Percentiles rank a stretch among this genome's conserved stretches.
Evolutionary conservation across 768 basidiomycete genomes (phyloP).

Genomic region (Wakefieldia striispora): DNA sequence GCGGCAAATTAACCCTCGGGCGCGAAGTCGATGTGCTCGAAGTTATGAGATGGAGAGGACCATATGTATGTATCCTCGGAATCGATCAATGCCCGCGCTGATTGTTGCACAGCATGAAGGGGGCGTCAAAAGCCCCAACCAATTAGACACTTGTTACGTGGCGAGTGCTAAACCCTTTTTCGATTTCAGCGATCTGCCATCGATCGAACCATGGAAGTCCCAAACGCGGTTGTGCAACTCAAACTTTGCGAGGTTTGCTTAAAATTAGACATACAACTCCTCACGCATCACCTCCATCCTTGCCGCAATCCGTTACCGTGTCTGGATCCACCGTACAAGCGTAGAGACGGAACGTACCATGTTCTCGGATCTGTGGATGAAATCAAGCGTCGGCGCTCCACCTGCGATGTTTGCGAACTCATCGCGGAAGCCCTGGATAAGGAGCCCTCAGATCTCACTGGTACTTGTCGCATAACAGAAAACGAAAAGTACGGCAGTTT

Average conservation of each 20-base stretch:
- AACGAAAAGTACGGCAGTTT: slow-evolving; percentile 5
- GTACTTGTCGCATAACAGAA: slow-evolving; percentile 3
- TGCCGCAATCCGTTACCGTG: slow-evolving; percentile 1
- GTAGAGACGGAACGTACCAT: neutral
- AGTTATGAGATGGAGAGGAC: no score
- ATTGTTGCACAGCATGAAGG: no score
- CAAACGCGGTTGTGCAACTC: neutral
- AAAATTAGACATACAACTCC: neutral
- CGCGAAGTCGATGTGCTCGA: no score
- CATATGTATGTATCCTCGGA: no score
- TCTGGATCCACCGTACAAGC: neutral
- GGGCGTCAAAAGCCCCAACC: no score
- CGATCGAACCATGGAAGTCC: neutral
- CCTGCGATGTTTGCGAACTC: slow-evolving; percentile 13
- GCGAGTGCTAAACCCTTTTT: no score
- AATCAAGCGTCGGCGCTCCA: slow-evolving; percentile 11
- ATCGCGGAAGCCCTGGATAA: slow-evolving; percentile 11
- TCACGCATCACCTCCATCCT: slow-evolving; percentile 1
- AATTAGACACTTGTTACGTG: no score
- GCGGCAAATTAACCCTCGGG: no score
- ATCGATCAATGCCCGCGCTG: no score
- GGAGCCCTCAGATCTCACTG: slow-evolving; percentile 7
- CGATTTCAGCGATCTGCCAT: no score
- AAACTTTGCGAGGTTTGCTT: slow-evolving; percentile 8
- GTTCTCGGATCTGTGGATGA: slow-evolving; percentile 11